Conservation (phyloP, 2,329 filamentous ascomycete species). For the Colletotrichum karsti region DNA sequence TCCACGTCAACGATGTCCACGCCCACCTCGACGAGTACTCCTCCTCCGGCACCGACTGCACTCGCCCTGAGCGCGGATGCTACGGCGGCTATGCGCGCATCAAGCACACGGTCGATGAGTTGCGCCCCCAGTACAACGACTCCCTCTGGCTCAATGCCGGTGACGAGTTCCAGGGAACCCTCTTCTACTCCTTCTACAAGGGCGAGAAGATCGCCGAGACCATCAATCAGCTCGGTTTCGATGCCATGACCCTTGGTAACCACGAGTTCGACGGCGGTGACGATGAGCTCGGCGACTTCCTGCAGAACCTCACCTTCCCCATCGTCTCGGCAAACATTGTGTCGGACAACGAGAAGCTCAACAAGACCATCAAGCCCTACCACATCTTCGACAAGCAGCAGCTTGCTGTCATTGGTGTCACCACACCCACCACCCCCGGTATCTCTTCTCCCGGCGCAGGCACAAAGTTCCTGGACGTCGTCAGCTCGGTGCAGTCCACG, state of each 20-base stretch:
- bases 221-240: conserved; percentile 71
- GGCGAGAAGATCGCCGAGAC: conserved; percentile 75
- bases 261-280: conserved; percentile 75
- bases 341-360: conserved; percentile 66
- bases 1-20: conserved; percentile 76
- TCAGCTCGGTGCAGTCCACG: conserved; percentile 66
- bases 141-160: conserved; percentile 71
- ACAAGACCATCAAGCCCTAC: conserved; percentile 71
- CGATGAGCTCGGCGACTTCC: conserved; percentile 67
- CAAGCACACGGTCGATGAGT: conserved; percentile 66
- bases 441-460: conserved; percentile 67
- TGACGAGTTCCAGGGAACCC: conserved; percentile 75
- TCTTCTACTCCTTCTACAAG: conserved; percentile 73
- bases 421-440: conserved; percentile 64
- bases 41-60: conserved; percentile 69
- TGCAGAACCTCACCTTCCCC: conserved; percentile 71
- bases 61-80: conserved; percentile 62
- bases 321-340: conserved; percentile 70
- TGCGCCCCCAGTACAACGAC: conserved; percentile 65
- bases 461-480: conserved; percentile 66
- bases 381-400: conserved; percentile 69
- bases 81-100: conserved; percentile 72
- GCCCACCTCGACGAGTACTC: conserved; percentile 72
- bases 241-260: conserved; percentile 74
- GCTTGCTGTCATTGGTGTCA: conserved; percentile 71